Conservation (phyloP, 495 filamentous ascomycete genomes). For the Aspergillus panamensis region DNA sequence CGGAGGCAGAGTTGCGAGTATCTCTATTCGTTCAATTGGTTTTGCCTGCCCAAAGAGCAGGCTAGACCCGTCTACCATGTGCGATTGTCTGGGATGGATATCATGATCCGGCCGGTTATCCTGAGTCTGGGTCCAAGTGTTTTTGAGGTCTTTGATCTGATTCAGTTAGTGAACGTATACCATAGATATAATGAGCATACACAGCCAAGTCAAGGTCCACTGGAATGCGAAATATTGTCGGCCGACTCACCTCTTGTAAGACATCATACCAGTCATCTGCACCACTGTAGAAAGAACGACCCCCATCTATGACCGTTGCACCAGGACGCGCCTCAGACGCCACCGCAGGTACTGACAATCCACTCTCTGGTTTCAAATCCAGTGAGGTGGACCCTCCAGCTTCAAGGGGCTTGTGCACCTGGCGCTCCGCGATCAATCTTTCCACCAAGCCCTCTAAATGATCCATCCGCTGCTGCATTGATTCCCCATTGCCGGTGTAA, state of each 20-base stretch:
- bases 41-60: slow-evolving; percentile 15
- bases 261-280: slow-evolving; percentile 15
- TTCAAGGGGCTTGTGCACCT: background rate
- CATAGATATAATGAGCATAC: background rate
- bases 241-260: slow-evolving; percentile 6
- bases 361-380: too few species aligned
- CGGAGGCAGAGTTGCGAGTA: slow-evolving; percentile 10
- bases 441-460: slow-evolving; percentile 14
- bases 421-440: slow-evolving; percentile 1
- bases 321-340: background rate
- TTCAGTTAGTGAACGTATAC: background rate
- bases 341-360: too few species aligned
- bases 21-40: slow-evolving; percentile 8
- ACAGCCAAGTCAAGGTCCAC: background rate
- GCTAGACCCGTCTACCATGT: slow-evolving; percentile 14
- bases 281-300: slow-evolving; percentile 9
- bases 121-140: slow-evolving; percentile 5
- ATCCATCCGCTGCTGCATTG: slow-evolving; percentile 15
- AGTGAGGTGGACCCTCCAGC: too few species aligned
- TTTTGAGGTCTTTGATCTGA: slow-evolving; percentile 15
- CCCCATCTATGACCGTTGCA: slow-evolving; percentile 5
- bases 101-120: background rate
- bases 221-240: background rate
- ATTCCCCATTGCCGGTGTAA: background rate
- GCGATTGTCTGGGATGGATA: background rate